Evolutionary conservation across 2,329 filamentous ascomycete genomes (phyloP).

Genomic region (Trichoderma semiorbis): DNA sequence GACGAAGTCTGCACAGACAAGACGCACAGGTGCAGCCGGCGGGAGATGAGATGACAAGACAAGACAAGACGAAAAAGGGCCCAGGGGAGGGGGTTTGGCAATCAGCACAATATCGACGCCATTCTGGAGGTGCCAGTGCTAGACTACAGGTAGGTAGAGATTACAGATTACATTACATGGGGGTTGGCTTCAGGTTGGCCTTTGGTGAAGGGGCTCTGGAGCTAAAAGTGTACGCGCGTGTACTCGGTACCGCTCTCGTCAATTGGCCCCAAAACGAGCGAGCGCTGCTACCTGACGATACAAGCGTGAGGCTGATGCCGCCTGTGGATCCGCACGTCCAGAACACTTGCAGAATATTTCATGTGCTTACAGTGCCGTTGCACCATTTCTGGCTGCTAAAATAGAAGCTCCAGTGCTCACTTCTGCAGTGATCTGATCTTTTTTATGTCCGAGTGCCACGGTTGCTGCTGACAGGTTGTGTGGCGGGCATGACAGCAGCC

Average conservation of each 20-base stretch:
- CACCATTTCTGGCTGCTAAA: not conserved
- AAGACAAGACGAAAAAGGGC: not conserved
- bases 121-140: not conserved
- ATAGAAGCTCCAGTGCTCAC: not conserved
- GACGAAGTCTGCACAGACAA: not conserved
- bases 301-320: slow-evolving; percentile 14
- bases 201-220: not conserved
- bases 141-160: not conserved
- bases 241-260: not conserved
- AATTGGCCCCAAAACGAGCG: not conserved
- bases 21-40: not conserved
- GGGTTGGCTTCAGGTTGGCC: not conserved
- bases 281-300: not conserved
- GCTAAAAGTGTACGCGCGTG: slow-evolving; percentile 6
- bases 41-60: not conserved
- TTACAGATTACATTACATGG: slow-evolving; percentile 2
- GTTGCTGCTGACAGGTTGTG: not conserved
- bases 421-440: not conserved
- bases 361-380: not conserved
- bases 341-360: slow-evolving; percentile 2
- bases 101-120: slow-evolving; percentile 13
- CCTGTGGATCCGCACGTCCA: not conserved
- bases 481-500: not conserved
- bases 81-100: not conserved
- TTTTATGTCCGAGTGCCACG: not conserved